Evolutionary conservation across 2,329 filamentous ascomycete species (phyloP).

Genomic region (Colletotrichum paranaense): DNA sequence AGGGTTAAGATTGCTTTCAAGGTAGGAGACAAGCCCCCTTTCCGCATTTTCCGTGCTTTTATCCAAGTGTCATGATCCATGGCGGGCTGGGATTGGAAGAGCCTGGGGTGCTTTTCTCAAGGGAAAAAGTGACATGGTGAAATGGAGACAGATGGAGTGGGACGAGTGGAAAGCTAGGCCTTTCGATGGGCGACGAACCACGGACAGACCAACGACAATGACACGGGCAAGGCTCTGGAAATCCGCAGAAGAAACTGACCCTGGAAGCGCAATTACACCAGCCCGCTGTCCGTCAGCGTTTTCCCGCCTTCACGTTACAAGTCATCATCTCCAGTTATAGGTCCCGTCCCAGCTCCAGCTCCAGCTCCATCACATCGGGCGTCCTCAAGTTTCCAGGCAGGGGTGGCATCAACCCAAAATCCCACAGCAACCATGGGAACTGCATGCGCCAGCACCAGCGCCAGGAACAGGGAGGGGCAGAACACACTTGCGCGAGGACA

Average conservation of each 20-base stretch:
- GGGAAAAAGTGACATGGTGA: background rate
- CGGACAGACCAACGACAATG: background rate
- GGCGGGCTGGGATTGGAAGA: background rate
- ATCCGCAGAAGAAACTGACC: background rate
- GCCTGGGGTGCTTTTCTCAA: background rate
- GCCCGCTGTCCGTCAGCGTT: background rate
- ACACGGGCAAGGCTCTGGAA: background rate
- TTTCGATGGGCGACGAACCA: background rate
- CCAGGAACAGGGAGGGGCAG: constrained; percentile 25
- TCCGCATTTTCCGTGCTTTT: background rate
- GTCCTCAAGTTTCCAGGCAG: background rate
- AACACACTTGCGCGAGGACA: background rate
- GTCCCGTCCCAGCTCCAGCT: background rate
- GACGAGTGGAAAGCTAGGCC: background rate
- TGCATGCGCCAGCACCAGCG: background rate
- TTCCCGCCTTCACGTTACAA: background rate
- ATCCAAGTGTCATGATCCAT: background rate
- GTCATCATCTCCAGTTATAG: background rate
- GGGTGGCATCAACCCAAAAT: background rate
- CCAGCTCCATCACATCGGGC: constrained; percentile 1
- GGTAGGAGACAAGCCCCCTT: background rate
- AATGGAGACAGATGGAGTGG: background rate
- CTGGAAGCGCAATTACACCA: background rate
- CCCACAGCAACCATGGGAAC: background rate
- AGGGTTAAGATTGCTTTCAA: background rate